These are phyloP conservation scores for Yamadazyma scolyti DNA, from an alignment of 805 yeast genomes.

Conservation along the genomic window DNA sequence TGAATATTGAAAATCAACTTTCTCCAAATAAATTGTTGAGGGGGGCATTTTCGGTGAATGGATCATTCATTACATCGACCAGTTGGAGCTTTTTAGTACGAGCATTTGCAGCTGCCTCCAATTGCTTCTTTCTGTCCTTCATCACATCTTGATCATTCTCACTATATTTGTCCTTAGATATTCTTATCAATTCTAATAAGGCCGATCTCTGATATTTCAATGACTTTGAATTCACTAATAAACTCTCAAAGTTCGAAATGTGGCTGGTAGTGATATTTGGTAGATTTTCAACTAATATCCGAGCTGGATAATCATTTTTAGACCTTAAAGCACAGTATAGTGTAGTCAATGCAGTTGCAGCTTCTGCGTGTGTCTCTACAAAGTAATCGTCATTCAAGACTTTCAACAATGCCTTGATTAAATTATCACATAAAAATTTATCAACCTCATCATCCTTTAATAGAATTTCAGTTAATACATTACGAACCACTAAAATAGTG, in stretches of 20 bases:
- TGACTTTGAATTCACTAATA: constrained; percentile 60
- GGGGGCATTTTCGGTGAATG: constrained; percentile 68
- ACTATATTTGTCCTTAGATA: constrained; percentile 43
- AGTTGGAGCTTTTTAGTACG: constrained; percentile 46
- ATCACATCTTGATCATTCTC: constrained; percentile 36
- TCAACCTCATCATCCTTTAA: constrained; percentile 75
- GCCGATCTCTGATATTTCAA: constrained; percentile 78
- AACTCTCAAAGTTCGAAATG: constrained; percentile 59
- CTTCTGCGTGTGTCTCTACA: constrained; percentile 85
- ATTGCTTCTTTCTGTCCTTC: constrained; percentile 50
- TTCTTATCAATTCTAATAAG: constrained; percentile 69
- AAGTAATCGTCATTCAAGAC: constrained; percentile 73
- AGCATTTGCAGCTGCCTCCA: constrained; percentile 43
- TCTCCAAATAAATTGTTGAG: constrained; percentile 56
- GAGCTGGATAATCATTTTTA: constrained; percentile 66
- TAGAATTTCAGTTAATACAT: constrained; percentile 65
- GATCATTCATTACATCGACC: constrained; percentile 64
- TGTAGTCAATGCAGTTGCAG: constrained; percentile 82
- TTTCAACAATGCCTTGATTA: constrained; percentile 65
- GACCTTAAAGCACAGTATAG: constrained; percentile 71
- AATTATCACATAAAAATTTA: constrained; percentile 56
- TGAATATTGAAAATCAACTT: constrained; percentile 21
- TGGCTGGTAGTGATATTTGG: constrained; percentile 55
- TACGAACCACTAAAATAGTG: constrained; percentile 75
- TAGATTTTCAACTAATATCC: constrained; percentile 50